Evolutionary conservation across 2,329 filamentous ascomycete genomes (phyloP).

Genomic region (Curvularia spicifera): DNA sequence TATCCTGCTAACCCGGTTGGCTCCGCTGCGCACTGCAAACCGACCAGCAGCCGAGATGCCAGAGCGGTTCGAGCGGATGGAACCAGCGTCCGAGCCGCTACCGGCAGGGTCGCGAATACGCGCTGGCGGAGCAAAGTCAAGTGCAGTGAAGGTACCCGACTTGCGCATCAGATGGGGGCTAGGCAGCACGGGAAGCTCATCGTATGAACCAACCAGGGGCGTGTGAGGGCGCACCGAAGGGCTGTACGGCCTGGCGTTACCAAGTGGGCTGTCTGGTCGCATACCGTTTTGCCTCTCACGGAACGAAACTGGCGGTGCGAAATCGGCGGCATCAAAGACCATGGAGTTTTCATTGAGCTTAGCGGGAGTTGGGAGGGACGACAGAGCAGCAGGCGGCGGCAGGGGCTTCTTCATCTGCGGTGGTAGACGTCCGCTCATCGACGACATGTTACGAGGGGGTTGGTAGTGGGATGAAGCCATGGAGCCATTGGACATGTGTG

Average conservation of each 20-base stretch:
- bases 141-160: slow-evolving; percentile 75
- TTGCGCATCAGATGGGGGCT: slow-evolving; percentile 83
- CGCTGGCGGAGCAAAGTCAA: slow-evolving; percentile 82
- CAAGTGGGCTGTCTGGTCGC: slow-evolving; percentile 64
- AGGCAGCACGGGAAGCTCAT: slow-evolving; percentile 83
- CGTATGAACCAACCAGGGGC: slow-evolving; percentile 83
- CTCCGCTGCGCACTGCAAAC: slow-evolving; percentile 77
- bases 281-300: slow-evolving; percentile 72
- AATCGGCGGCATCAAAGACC: slow-evolving; percentile 77
- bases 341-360: slow-evolving; percentile 79
- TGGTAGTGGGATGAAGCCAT: slow-evolving; percentile 55
- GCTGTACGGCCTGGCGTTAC: slow-evolving; percentile 70
- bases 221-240: slow-evolving; percentile 74
- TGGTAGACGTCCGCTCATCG: slow-evolving; percentile 48
- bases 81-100: slow-evolving; percentile 55
- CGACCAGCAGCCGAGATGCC: slow-evolving; percentile 74
- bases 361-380: slow-evolving; percentile 81
- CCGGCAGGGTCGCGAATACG: slow-evolving; percentile 64
- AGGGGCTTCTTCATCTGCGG: slow-evolving; percentile 61
- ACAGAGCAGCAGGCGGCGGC: slow-evolving; percentile 76
- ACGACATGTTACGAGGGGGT: slow-evolving; percentile 51
- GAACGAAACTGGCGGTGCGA: slow-evolving; percentile 74
- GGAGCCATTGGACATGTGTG: slow-evolving; percentile 58
- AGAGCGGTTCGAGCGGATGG: slow-evolving; percentile 72
- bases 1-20: slow-evolving; percentile 84